Base-by-base conservation (phyloP, 140 eudicot species). In the Senecio squalidus region DNA sequence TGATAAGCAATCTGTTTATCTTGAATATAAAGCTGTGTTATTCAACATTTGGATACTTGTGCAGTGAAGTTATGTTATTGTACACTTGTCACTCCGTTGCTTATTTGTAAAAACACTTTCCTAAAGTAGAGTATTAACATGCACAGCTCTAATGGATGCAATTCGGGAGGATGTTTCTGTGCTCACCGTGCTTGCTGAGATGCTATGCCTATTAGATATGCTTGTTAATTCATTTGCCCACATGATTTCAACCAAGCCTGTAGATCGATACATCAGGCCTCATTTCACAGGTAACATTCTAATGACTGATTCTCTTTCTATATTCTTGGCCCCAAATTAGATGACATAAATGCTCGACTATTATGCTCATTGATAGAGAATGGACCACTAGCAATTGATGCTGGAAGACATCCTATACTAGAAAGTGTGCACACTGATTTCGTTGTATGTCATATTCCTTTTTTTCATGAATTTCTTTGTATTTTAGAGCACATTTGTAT, bases 361-460 rank as follows among this genome's bases (percentile, higher is more conserved):
- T 39, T 46, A 41, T 13, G 34, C 36, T 48, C 67, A 36, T 55
- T 60, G 51, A 79, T 75, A 92, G 99, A 75, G 39, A 84, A 77
- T 71, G 99, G 99, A 21, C 99, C 99, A 20, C 81, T 87, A 78
- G 96, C 99, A 45, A 87, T 92, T 34, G 99, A 92, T 82, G 84
- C 89, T 57, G 99, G 96, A 78, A 75, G 95, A 61, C 99, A 92
- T 59, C 99, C 99, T 41, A 87, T 92, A 27, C 85, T 92, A 39
- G 99, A 92, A 74, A 73, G 84, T 55, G 75, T 84, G 76, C 99
- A 92, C 86, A 84, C 57, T 76, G 99, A 92, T 57, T 92, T 79
- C 67, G 58, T 84, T 84, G 99, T 92, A 87, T 40, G 95, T 58
- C 60, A 46, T 14, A 49, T 47, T 56, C 71, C 70, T 53, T 10